phyloP scores from a whole-genome alignment of 2,329 filamentous ascomycete species.

The Xylaria sp. region DNA sequence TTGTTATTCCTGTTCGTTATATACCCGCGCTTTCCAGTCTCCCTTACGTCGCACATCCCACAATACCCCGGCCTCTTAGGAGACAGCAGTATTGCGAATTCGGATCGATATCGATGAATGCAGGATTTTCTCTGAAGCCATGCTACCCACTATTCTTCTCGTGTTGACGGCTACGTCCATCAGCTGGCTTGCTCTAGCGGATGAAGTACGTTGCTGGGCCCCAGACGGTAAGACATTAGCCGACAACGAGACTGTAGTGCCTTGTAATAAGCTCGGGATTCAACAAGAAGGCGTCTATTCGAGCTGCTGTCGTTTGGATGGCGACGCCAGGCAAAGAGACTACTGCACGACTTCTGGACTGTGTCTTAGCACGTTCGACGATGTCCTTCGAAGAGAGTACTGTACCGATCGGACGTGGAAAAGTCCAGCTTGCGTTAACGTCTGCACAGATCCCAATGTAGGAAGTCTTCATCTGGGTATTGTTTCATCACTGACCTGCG shows the following conservation, averaged over 20 bases:
- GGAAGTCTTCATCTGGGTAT: too few species aligned
- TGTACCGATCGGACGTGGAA: conserved; percentile 43
- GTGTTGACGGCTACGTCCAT: conserved; percentile 1
- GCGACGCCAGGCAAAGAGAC: conserved; percentile 32
- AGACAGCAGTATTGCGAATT: background rate
- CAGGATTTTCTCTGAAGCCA: background rate
- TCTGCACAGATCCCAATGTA: conserved; percentile 35
- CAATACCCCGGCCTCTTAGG: background rate
- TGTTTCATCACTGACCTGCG: background rate
- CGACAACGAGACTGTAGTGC: conserved; percentile 38
- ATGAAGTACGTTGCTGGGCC: conserved; percentile 36
- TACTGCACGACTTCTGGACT: conserved; percentile 39
- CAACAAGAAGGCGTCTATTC: conserved; percentile 39
- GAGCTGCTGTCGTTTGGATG: conserved; percentile 41
- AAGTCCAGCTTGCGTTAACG: conserved; percentile 39
- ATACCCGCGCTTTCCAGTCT: background rate
- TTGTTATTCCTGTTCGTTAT: background rate
- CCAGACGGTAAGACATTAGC: conserved; percentile 39
- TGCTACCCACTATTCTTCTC: conserved; percentile 5
- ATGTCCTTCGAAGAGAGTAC: conserved; percentile 36
- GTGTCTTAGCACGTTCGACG: conserved; percentile 32
- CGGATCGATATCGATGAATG: background rate
- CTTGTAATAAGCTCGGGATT: conserved; percentile 44
- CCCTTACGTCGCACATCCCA: background rate
- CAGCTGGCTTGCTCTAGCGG: conserved; percentile 1